Evolutionary conservation across 345 rosid species (phyloP), one percentile per base, ranked within the genome.

Genomic region (Camelina sativa): DNA sequence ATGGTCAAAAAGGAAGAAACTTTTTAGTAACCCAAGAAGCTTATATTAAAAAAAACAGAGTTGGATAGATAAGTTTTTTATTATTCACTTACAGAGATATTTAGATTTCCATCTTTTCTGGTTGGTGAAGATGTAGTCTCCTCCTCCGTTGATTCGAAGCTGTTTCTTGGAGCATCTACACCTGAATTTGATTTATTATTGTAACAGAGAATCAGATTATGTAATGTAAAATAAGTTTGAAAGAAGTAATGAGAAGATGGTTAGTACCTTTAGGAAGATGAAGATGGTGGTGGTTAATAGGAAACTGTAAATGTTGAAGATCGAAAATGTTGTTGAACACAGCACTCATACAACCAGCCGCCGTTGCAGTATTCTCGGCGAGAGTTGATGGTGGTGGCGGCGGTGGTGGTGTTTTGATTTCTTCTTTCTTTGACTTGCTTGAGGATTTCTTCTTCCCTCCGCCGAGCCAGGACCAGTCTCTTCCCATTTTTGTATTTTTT

Each of bases 291-390:
- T 80, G 85, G 78, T 76, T 55, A 47, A 81, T 68, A 38, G 90
- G 84, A 63, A 84, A 77, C 59, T 85, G 92, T 46, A 87, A 81
- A 68, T 82, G 91, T 47, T 89, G 89, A 23, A 88, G 85, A 76
- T 90, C 93, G 64, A 91, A 94, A 35, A 91, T 63, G 73, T 90
- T 91, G 46, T 90, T 91, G 46, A 91, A 86, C 6, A 91, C 86
- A 55, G 92, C 80, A 75, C 85, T 84, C 82, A 91, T 88, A 87
- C 98, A 94, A 52, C 98, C 93, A 13, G 88, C 67, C 44, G 83
- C 58, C 25, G 80, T 51, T 34, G 78, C 12, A 7, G 63, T 44
- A 55, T 54, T 55, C 0, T 66, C 81, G 74, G 65, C 62, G 47
- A 52, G 62, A 13, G 76, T 53, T 1, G 63, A 12, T 1, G 60